Conservation (phyloP, 2,329 filamentous ascomycete species). For the Cytospora paraplurivora region DNA sequence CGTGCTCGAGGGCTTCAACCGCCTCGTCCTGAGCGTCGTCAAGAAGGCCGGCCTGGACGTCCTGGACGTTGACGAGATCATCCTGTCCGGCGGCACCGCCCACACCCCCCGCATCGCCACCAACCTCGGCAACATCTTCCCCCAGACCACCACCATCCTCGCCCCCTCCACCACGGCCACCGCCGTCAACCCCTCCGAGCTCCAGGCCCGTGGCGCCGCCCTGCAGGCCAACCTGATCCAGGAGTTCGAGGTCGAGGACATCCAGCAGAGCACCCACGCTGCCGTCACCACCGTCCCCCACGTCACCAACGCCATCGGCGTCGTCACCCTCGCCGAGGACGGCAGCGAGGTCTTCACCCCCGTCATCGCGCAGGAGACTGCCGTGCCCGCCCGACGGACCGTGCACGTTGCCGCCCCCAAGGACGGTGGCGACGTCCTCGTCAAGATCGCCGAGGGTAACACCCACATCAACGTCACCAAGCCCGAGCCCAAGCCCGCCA, state of each 20-base stretch:
- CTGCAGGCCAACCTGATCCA: constrained; percentile 93
- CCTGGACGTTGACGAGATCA: constrained; percentile 91
- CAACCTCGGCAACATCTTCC: constrained; percentile 79
- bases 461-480: constrained; percentile 93
- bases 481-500: constrained; percentile 75
- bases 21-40: constrained; percentile 79
- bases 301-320: constrained; percentile 83
- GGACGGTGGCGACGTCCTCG: constrained; percentile 81
- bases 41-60: constrained; percentile 92
- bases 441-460: constrained; percentile 85
- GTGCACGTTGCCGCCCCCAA: constrained; percentile 76
- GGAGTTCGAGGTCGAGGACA: constrained; percentile 91
- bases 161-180: constrained; percentile 77
- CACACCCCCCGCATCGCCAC: constrained; percentile 92
- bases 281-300: constrained; percentile 94
- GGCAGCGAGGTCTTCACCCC: constrained; percentile 73
- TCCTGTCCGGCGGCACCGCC: constrained; percentile 87
- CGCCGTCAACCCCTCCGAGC: constrained; percentile 92
- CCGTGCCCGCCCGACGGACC: constrained; percentile 83
- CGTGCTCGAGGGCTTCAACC: constrained; percentile 85
- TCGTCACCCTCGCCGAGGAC: constrained; percentile 64
- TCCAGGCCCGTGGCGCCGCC: constrained; percentile 84
- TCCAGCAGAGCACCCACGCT: constrained; percentile 93
- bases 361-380: constrained; percentile 82
- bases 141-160: constrained; percentile 73